These are phyloP conservation scores for Geotrichum phurueaensis DNA, from an alignment of 1,139 yeast species.

Conservation along the genomic window DNA sequence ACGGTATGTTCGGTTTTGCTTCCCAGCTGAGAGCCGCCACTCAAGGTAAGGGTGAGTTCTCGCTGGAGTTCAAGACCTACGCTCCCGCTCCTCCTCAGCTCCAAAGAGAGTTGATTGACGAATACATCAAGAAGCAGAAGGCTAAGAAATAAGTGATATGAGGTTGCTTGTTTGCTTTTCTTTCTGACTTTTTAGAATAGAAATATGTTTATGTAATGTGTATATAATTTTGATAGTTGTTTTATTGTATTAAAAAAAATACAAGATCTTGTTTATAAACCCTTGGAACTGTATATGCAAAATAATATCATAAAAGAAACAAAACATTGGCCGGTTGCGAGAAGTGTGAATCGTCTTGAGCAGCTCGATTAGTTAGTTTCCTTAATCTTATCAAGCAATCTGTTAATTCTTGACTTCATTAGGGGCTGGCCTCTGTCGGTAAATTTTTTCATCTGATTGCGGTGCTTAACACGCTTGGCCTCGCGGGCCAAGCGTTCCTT, in stretches of 20 bases:
- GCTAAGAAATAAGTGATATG: conserved; percentile 14
- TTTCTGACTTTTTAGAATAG: neutral
- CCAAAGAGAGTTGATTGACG: conserved; percentile 85
- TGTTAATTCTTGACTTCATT: conserved; percentile 84
- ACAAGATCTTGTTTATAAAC: neutral
- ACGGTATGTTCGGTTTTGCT: conserved; percentile 94
- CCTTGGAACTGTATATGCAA: neutral
- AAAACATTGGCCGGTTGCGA: no score
- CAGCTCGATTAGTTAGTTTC: conserved; percentile 18
- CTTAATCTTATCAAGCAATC: conserved; percentile 70
- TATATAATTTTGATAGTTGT: neutral
- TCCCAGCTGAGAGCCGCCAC: conserved; percentile 93
- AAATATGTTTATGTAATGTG: neutral
- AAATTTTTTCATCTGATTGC: conserved; percentile 47
- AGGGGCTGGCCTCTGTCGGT: conserved; percentile 79
- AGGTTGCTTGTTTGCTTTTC: neutral
- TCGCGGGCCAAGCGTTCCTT: conserved; percentile 23
- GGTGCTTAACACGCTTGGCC: conserved; percentile 42
- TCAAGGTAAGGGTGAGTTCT: conserved; percentile 98
- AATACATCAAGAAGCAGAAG: conserved; percentile 56
- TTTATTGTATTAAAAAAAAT: neutral
- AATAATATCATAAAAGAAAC: neutral
- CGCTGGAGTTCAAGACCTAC: conserved; percentile 89
- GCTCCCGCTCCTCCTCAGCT: conserved; percentile 87
- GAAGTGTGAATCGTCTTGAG: neutral